These are phyloP conservation scores for Moesziomyces parantarcticus DNA, from an alignment of 1,284 basidiomycete species.

Conservation along the genomic window DNA sequence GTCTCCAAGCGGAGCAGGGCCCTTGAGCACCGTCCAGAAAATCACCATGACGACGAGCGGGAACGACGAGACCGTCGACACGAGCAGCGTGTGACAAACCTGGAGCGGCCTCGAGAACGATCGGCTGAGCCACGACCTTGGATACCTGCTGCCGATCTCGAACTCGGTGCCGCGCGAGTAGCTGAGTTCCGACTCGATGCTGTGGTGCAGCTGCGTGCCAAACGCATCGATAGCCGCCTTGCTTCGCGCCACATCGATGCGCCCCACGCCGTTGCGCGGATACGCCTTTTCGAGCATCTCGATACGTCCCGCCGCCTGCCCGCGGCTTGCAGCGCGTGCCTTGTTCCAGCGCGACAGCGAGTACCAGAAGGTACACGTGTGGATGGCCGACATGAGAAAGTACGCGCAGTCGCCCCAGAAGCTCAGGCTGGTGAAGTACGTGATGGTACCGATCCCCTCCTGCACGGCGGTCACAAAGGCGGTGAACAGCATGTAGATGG, in stretches of 20 bases:
- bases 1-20: conserved; percentile 69
- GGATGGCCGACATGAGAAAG: conserved; percentile 38
- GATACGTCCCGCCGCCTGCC: conserved; percentile 1
- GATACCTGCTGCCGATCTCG: conserved; percentile 24
- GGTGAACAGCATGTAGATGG: conserved; percentile 73
- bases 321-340: conserved; percentile 2
- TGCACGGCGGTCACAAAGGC: conserved; percentile 69
- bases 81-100: conserved; percentile 30
- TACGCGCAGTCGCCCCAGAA: conserved; percentile 46
- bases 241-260: conserved; percentile 25
- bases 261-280: conserved; percentile 19
- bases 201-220: conserved; percentile 15
- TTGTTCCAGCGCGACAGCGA: conserved; percentile 24
- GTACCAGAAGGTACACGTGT: conserved; percentile 33
- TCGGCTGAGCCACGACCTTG: conserved; percentile 24
- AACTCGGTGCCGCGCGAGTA: conserved; percentile 16
- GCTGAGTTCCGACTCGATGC: conserved; percentile 21
- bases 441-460: conserved; percentile 49
- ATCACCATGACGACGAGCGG: conserved; percentile 77
- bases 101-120: conserved; percentile 32
- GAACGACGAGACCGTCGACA: conserved; percentile 59
- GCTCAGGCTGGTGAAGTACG: conserved; percentile 33
- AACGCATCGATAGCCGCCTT: conserved; percentile 28
- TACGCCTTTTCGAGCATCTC: conserved; percentile 43
- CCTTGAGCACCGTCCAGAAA: conserved; percentile 75